These are phyloP conservation scores for Aspergillus egyptiacus DNA, from an alignment of 495 filamentous ascomycete species.

Conservation along the genomic window DNA sequence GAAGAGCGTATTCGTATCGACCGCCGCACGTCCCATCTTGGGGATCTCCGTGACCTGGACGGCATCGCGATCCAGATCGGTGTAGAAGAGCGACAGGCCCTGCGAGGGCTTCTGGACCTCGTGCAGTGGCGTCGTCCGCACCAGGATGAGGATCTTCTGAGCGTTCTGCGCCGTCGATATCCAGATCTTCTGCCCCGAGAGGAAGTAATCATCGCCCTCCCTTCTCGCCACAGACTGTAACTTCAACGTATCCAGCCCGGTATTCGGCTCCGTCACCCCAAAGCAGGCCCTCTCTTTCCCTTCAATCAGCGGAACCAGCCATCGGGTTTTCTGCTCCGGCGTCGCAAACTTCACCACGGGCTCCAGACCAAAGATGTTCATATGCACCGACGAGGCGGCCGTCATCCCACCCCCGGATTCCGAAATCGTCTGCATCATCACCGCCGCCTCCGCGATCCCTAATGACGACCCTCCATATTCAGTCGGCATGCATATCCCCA, in stretches of 20 bases:
- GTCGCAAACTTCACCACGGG: slow-evolving; percentile 57
- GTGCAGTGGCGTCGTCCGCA: slow-evolving; percentile 53
- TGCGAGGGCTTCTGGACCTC: slow-evolving; percentile 52
- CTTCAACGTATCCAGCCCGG: slow-evolving; percentile 57
- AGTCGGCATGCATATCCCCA: slow-evolving; percentile 61
- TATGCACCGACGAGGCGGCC: slow-evolving; percentile 59
- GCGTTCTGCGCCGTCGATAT: slow-evolving; percentile 63
- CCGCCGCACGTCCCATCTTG: slow-evolving; percentile 63
- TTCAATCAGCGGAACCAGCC: slow-evolving; percentile 51
- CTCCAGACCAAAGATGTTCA: slow-evolving; percentile 60
- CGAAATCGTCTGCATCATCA: slow-evolving; percentile 68
- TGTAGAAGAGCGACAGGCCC: slow-evolving; percentile 60
- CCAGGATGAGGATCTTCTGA: slow-evolving; percentile 58
- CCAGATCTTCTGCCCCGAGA: slow-evolving; percentile 66
- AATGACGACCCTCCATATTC: slow-evolving; percentile 56
- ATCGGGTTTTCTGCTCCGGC: slow-evolving; percentile 43
- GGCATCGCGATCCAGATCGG: slow-evolving; percentile 48
- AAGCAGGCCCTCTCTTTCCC: slow-evolving; percentile 56
- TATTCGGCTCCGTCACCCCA: slow-evolving; percentile 51
- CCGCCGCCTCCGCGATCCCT: slow-evolving; percentile 61
- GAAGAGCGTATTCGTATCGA: slow-evolving; percentile 67
- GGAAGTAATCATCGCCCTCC: slow-evolving; percentile 44
- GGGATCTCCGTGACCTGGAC: slow-evolving; percentile 53
- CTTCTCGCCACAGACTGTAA: slow-evolving; percentile 47
- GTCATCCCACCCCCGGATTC: slow-evolving; percentile 61